Evolutionary conservation across 129 eudicot species (phyloP), one percentile per base, ranked within the genome.

Genomic region (Flaveria brownii): DNA sequence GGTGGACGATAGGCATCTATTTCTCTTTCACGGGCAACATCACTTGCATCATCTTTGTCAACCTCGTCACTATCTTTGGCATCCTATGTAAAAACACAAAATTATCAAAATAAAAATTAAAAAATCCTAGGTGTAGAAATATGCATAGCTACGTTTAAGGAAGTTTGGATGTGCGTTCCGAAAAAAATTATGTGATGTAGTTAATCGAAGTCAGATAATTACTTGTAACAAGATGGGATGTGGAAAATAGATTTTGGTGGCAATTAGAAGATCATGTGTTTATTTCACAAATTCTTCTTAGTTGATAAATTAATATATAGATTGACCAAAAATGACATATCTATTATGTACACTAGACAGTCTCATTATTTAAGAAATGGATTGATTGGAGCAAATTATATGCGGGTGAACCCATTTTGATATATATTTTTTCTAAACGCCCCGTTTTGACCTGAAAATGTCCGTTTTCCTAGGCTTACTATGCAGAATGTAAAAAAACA

Each of bases 1-100:
- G 98, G 96, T 69, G 92, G 98, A 64, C 88, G 78, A 72, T 93
- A 93, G 42, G 98, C 96, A 25, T 85, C 88, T 9, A 82, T 72
- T 10, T 91, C 95, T 36, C 77, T 82, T 49, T 63, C 73, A 66
- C 82, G 74, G 62, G 84, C 79, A 28, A 20, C 77, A 55, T 86
- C 95, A 73, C 77, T 41, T n/a, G 71, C 61, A 46, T 82, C 82
- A 20, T 86, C 82, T 74, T 78, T 85, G 59, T 93, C 96, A 45
- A 90, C 79, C 61, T 90, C 97, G 47, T 93, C 96, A 26, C 79
- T 87, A 42, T 83, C 87, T 76, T 79, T 85, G 11, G 94, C 96
- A 63, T 88, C 93, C 98, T 90, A 82, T 67, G 43, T 18, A 72
- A 46, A 15, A 77, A 47, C 5, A 76, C 33, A 45, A 26, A 49